Evolutionary conservation across 352 stramenopile genomes (phyloP).

Genomic region (Globisporangium cylindrosporum): DNA sequence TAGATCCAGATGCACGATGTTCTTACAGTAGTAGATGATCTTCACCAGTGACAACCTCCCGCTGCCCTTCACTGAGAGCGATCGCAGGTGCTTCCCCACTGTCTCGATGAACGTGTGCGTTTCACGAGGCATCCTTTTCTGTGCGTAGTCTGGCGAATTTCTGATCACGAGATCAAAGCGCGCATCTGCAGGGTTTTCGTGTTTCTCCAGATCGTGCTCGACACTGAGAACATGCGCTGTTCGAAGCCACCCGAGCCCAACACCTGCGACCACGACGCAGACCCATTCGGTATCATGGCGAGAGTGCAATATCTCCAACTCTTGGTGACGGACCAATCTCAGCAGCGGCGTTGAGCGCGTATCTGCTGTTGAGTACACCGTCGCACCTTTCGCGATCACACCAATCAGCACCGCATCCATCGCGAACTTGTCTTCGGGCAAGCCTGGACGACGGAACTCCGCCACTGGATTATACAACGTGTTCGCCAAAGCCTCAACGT

Average conservation of each 20-base stretch:
- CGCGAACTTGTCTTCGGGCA: neutral
- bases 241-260: neutral
- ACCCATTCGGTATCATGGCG: neutral
- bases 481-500: neutral
- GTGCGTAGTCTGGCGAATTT: neutral
- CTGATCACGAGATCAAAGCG: neutral
- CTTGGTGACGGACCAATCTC: neutral
- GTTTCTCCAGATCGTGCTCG: neutral
- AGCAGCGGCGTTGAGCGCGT: neutral
- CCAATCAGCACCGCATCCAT: neutral
- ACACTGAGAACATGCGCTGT: neutral
- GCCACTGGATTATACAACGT: conserved; percentile 1
- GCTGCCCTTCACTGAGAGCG: neutral
- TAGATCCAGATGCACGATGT: neutral
- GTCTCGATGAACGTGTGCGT: neutral
- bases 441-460: neutral
- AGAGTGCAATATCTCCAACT: neutral
- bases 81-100: neutral
- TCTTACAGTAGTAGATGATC: neutral
- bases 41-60: neutral
- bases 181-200: neutral
- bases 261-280: neutral
- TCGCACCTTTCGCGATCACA: neutral
- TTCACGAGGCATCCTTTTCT: neutral
- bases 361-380: neutral